phyloP scores from a whole-genome alignment of 2,329 filamentous ascomycete species.

The Dactylellina leptospora region DNA sequence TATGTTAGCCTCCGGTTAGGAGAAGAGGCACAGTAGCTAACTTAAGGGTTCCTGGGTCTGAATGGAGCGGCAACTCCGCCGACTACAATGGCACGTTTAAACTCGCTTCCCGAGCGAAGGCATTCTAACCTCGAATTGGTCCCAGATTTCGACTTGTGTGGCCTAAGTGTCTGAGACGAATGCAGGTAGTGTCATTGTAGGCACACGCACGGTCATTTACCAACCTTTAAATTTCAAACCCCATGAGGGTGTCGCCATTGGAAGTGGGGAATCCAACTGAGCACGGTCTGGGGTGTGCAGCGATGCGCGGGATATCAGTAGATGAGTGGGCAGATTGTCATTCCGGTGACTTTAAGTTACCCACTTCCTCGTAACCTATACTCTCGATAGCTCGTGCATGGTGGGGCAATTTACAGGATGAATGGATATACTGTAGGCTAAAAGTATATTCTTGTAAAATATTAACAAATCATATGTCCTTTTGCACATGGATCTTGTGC shows the following conservation, averaged over 20 bases:
- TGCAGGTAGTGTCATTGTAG: not conserved
- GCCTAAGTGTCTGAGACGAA: not conserved
- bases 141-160: conserved; percentile 15
- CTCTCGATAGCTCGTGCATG: conserved; percentile 32
- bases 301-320: not conserved
- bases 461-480: too few species aligned
- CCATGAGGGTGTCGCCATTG: not conserved
- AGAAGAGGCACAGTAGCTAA: conserved; percentile 1
- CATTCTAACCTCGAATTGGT: not conserved
- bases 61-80: conserved; percentile 16
- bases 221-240: not conserved
- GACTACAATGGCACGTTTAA: conserved; percentile 14
- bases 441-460: too few species aligned
- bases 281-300: conserved; percentile 15
- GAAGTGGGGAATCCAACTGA: conserved; percentile 22
- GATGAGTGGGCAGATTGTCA: conserved; percentile 6
- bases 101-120: conserved; percentile 8
- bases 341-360: conserved; percentile 9
- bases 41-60: not conserved
- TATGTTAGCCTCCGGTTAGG: conserved; percentile 26
- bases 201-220: conserved; percentile 8
- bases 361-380: conserved; percentile 15
- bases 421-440: too few species aligned
- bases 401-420: conserved; percentile 12
- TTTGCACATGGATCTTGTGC: too few species aligned